phyloP scores from a whole-genome alignment of 352 stramenopile genomes.

The Phytopythium aichiense region DNA sequence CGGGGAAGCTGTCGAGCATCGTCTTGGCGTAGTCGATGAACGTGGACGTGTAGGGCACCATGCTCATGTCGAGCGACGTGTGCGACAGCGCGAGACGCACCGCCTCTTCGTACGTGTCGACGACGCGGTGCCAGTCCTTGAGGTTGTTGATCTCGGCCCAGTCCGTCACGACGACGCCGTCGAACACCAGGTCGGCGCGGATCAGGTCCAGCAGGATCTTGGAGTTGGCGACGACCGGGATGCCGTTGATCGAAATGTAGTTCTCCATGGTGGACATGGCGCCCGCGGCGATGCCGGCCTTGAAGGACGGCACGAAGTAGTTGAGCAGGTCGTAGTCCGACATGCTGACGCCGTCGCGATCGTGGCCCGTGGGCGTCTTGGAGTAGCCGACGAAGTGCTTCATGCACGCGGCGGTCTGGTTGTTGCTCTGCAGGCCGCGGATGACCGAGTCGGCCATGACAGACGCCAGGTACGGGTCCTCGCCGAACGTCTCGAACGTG shows the following conservation, averaged over 20 bases:
- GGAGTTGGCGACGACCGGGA: slow-evolving; percentile 81
- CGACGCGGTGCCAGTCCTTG: slow-evolving; percentile 50
- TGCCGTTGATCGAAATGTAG: slow-evolving; percentile 90
- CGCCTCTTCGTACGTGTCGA: slow-evolving; percentile 41
- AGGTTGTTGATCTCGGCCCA: slow-evolving; percentile 91
- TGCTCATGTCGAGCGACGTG: slow-evolving; percentile 89
- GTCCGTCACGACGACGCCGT: slow-evolving; percentile 87
- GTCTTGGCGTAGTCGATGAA: slow-evolving; percentile 46
- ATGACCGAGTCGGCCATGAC: slow-evolving; percentile 70
- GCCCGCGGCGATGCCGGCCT: slow-evolving; percentile 62
- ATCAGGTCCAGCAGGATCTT: slow-evolving; percentile 80
- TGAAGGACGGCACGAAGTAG: slow-evolving; percentile 78
- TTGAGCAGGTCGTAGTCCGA: slow-evolving; percentile 75
- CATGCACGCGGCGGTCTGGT: slow-evolving; percentile 72
- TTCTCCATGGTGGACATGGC: slow-evolving; percentile 89
- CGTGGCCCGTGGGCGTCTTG: slow-evolving; percentile 73
- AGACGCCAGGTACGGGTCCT: slow-evolving; percentile 81
- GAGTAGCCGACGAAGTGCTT: slow-evolving; percentile 88
- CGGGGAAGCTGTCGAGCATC: slow-evolving; percentile 34
- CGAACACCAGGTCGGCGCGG: slow-evolving; percentile 72
- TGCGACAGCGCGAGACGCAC: slow-evolving; percentile 60
- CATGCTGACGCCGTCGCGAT: slow-evolving; percentile 68
- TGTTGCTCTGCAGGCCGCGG: slow-evolving; percentile 71
- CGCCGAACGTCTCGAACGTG: slow-evolving; percentile 92
- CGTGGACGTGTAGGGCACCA: slow-evolving; percentile 55